Evolutionary conservation across 2,329 filamentous ascomycete genomes (phyloP).

Genomic region (Dactylellina haptotyla): DNA sequence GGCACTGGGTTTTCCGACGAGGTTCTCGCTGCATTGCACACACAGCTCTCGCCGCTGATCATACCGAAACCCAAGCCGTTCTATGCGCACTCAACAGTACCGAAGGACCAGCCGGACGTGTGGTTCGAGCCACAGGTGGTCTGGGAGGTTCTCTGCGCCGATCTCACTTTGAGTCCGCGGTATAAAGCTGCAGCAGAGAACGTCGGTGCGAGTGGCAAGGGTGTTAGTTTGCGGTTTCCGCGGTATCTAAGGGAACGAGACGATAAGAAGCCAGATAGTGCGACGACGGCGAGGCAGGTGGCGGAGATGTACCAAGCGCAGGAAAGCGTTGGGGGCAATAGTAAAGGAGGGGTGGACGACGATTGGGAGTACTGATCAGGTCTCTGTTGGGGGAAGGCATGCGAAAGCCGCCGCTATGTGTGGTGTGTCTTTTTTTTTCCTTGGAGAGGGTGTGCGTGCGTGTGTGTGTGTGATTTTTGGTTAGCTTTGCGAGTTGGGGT

Average conservation of each 20-base stretch:
- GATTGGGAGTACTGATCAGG: constrained; percentile 87
- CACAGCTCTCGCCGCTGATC: constrained; percentile 76
- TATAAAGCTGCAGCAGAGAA: constrained; percentile 87
- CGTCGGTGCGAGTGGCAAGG: constrained; percentile 74
- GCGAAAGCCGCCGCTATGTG: background rate
- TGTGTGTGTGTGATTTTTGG: constrained; percentile 1
- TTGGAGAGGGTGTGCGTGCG: background rate
- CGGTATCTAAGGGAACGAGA: constrained; percentile 90
- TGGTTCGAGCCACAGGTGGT: constrained; percentile 96
- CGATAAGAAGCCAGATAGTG: constrained; percentile 94
- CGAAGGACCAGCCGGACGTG: constrained; percentile 94
- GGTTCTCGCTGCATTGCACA: constrained; percentile 87
- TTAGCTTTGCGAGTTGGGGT: background rate
- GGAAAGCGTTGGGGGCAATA: constrained; percentile 76
- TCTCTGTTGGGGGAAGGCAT: background rate
- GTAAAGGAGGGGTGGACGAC: constrained; percentile 79
- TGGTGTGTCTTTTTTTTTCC: background rate
- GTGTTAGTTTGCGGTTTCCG: constrained; percentile 89
- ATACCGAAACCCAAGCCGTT: constrained; percentile 95
- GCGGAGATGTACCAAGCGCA: constrained; percentile 98
- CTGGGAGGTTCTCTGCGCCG: constrained; percentile 98
- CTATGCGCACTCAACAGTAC: constrained; percentile 83
- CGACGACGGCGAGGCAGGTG: constrained; percentile 83
- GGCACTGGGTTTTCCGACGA: constrained; percentile 96
- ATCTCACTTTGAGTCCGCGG: constrained; percentile 88